A percentile compares a stretch with the other conserved stretches of the same genome.
These are phyloP conservation scores for Pyrus pyrifolia DNA, from an alignment of 306 rosid species.

Conservation along the genomic window DNA sequence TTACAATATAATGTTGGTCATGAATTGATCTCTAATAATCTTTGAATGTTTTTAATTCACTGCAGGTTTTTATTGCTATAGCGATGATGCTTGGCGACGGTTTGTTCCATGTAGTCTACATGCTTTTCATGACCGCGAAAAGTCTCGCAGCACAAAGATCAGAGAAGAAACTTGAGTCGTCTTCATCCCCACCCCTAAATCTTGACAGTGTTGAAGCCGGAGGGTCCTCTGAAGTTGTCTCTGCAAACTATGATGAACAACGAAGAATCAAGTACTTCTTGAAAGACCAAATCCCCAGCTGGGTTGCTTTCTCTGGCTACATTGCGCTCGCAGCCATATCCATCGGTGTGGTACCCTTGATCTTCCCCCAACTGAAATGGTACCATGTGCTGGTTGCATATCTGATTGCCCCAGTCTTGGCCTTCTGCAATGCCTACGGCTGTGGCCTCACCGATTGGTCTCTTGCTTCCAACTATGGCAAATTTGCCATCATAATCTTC, in stretches of 20 bases:
- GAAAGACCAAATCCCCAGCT: slow-evolving; percentile 54
- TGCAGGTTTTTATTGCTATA: slow-evolving; percentile 57
- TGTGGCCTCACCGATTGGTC: slow-evolving; percentile 81
- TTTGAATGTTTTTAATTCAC: neutral
- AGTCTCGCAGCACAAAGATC: slow-evolving; percentile 20
- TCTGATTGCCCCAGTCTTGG: slow-evolving; percentile 51
- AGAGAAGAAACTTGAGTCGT: neutral
- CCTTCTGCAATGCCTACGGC: slow-evolving; percentile 76
- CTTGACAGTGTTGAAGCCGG: neutral
- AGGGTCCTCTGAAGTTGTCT: neutral
- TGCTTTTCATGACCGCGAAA: slow-evolving; percentile 33
- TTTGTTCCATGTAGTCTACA: slow-evolving; percentile 50
- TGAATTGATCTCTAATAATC: neutral
- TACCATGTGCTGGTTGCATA: slow-evolving; percentile 52
- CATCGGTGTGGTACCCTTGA: slow-evolving; percentile 31
- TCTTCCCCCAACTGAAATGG: slow-evolving; percentile 60
- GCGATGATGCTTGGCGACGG: slow-evolving; percentile 78
- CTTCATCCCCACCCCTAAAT: neutral
- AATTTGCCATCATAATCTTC: slow-evolving; percentile 59
- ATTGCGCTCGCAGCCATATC: slow-evolving; percentile 39
- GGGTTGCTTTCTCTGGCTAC: slow-evolving; percentile 46
- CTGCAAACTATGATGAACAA: slow-evolving; percentile 26
- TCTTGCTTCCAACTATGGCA: slow-evolving; percentile 71
- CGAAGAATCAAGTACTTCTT: slow-evolving; percentile 35
- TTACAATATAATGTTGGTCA: neutral